Evolutionary conservation across 2,329 filamentous ascomycete species (phyloP).

Genomic region (Penicillium sp.): DNA sequence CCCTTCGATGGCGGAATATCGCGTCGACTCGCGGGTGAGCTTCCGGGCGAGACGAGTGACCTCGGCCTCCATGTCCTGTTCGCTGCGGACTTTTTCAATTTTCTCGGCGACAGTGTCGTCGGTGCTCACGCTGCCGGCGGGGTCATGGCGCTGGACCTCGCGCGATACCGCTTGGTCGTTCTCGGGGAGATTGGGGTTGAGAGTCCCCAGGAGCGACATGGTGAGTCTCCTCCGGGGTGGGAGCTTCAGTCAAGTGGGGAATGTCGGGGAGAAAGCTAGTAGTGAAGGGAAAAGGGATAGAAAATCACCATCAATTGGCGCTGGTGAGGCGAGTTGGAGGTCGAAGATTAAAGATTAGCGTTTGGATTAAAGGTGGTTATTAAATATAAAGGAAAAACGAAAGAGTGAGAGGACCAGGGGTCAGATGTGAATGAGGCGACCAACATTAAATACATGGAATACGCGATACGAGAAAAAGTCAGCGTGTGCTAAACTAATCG

Average conservation of each 20-base stretch:
- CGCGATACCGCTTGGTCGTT: slow-evolving; percentile 10
- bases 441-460: too few species aligned
- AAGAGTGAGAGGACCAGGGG: too few species aligned
- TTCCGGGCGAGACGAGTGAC: slow-evolving; percentile 35
- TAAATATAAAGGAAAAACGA: too few species aligned
- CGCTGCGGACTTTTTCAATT: slow-evolving; percentile 21
- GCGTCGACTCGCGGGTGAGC: slow-evolving; percentile 38
- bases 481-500: too few species aligned
- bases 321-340: background rate
- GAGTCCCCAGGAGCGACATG: slow-evolving; percentile 37
- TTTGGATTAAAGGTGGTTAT: too few species aligned
- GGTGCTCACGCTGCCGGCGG: slow-evolving; percentile 26
- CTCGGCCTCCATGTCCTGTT: slow-evolving; percentile 28
- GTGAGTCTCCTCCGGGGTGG: slow-evolving; percentile 13
- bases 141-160: slow-evolving; percentile 21
- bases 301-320: slow-evolving; percentile 10
- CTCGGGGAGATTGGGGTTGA: slow-evolving; percentile 31
- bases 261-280: background rate
- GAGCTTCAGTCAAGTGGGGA: background rate
- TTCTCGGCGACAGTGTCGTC: slow-evolving; percentile 29
- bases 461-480: too few species aligned
- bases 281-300: slow-evolving; percentile 2
- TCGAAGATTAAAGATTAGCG: too few species aligned
- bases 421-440: too few species aligned
- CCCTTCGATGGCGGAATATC: slow-evolving; percentile 24